Base-by-base conservation (phyloP, 2,329 filamentous ascomycete genomes). In the Fusarium sp. region DNA sequence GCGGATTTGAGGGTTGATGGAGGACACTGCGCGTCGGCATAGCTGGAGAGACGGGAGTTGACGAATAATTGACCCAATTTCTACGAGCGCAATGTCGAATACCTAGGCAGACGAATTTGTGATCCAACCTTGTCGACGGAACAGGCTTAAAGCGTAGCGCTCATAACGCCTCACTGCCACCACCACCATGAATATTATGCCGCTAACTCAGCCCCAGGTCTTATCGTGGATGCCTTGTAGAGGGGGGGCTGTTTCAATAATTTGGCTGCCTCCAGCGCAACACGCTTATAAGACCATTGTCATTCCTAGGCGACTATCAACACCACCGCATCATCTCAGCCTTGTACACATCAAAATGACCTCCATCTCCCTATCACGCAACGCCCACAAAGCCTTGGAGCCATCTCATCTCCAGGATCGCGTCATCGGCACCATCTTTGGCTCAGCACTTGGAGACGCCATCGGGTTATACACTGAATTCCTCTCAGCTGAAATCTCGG, bases 1-100 rank as follows among this genome's bases (percentile, higher is more conserved):
- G 78, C 80, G 11, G 82, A 84, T 39, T 63, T 87, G 61, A 70
- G 83, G 14, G 82, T 87, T 32, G 84, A 87, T 67, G 84, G 84
- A 46, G 84, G 84, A 2, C 84, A 87, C 68, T 76, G 74, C 21
- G 75, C 75, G 1, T 76, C 74, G 14, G 72, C 73, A 25, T 76
- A 60, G 25, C 29, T 37, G 17, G 27, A 14, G 15, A 7, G 25
- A n/a, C n/a, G n/a, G n/a, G n/a, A 8, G n/a, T 38, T 33, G 2
- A 10, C 2, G 1, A 48, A 13, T 4, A 41, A 27, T 10, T 8
- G 3, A 21, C 4, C 10, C 19, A 14, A 19, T 23, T 14, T 8
- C 35, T 10, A 13, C 17, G 8, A 25, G 11, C 10, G 36, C 10
- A 25, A 25, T 25, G 23, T 25, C 4, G 13, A 31, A 33, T n/a